Evolutionary conservation across 176 grass and related monocot species (phyloP).

Genomic region (Saccharum spontaneum): DNA sequence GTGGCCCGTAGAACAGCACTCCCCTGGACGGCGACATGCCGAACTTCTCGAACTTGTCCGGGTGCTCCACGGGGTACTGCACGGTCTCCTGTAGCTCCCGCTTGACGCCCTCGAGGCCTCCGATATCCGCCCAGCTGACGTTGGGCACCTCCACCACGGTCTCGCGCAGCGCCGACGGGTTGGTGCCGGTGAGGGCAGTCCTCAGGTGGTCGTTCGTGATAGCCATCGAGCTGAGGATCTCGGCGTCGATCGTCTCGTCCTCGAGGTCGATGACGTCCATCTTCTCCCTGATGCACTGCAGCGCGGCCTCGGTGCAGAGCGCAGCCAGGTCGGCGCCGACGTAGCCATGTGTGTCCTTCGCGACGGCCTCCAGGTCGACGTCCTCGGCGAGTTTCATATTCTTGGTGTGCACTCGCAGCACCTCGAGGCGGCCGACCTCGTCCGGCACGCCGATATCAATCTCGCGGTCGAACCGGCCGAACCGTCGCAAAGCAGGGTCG

Average conservation of each 20-base stretch:
- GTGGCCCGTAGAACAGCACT: constrained; percentile 67
- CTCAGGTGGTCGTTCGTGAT: constrained; percentile 70
- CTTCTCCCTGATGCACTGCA: constrained; percentile 78
- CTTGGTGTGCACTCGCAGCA: constrained; percentile 56
- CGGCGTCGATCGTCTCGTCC: constrained; percentile 52
- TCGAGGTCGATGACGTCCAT: constrained; percentile 76
- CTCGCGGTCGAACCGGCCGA: constrained; percentile 58
- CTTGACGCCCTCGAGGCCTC: constrained; percentile 68
- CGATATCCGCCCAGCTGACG: constrained; percentile 65
- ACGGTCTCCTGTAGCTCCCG: constrained; percentile 67
- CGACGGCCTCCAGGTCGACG: constrained; percentile 53
- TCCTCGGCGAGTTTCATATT: constrained; percentile 50
- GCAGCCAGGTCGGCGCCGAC: constrained; percentile 60
- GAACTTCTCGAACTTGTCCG: constrained; percentile 67
- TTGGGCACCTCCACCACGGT: constrained; percentile 70
- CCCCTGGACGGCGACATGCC: constrained; percentile 68
- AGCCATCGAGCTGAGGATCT: constrained; percentile 65
- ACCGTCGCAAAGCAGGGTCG: constrained; percentile 60
- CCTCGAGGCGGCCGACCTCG: constrained; percentile 58
- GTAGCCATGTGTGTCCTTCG: constrained; percentile 61
- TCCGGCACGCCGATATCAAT: constrained; percentile 68
- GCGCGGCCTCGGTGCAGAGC: constrained; percentile 58
- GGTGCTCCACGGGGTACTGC: constrained; percentile 69
- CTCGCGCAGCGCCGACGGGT: constrained; percentile 66
- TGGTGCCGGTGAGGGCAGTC: constrained; percentile 49